These are phyloP conservation scores for Brettanomyces naardenensis DNA, from an alignment of 805 yeast genomes.

Conservation along the genomic window DNA sequence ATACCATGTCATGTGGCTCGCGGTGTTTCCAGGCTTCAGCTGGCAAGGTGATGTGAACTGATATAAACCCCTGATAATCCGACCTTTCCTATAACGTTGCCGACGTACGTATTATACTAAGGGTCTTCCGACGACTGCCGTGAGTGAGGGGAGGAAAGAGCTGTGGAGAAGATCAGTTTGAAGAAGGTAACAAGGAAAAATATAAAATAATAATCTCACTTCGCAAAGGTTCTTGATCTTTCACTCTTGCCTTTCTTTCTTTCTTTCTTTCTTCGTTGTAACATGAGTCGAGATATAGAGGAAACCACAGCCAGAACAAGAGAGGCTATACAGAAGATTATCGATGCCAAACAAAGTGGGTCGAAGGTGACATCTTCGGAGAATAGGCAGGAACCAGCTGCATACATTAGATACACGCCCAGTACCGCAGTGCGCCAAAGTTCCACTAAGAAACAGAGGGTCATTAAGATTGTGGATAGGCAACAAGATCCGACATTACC, in stretches of 20 bases:
- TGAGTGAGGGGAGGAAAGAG: no score
- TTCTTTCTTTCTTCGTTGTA: no score
- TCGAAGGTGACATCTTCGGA: constrained; percentile 14
- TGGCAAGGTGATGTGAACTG: no score
- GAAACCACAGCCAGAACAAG: constrained; percentile 49
- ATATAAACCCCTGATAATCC: no score
- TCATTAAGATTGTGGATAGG: constrained; percentile 58
- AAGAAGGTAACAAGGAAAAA: background rate
- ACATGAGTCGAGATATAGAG: constrained; percentile 2
- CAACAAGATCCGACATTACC: constrained; percentile 84
- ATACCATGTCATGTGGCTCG: no score
- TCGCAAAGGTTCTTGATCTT: background rate
- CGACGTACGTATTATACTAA: no score
- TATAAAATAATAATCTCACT: background rate
- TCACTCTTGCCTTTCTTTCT: background rate
- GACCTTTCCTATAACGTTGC: no score
- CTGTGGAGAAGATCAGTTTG: no score
- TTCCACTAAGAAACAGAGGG: constrained; percentile 30
- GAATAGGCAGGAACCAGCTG: constrained; percentile 20
- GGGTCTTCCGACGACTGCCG: no score
- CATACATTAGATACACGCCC: constrained; percentile 38
- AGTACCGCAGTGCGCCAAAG: constrained; percentile 14
- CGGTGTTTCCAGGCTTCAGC: no score
- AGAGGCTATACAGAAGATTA: constrained; percentile 42
- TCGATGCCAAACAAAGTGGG: constrained; percentile 34